Conservation (phyloP, 1,284 basidiomycete genomes). For the Ustilago bromivora region DNA sequence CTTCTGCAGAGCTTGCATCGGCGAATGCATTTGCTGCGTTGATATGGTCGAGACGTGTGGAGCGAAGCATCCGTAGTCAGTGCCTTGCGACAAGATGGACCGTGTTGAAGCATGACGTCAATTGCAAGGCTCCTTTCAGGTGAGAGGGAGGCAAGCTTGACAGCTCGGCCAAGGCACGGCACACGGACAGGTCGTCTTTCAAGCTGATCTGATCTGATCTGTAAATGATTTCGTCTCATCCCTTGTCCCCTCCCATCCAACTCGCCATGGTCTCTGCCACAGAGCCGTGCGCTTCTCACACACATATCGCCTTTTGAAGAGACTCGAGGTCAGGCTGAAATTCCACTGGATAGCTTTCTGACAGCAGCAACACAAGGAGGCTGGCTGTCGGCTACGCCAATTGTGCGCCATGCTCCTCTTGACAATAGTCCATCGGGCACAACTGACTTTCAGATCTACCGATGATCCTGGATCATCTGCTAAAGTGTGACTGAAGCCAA, state of each 20-base stretch:
- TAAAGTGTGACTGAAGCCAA: not conserved
- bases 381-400: slow-evolving; percentile 3
- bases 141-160: not conserved
- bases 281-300: slow-evolving; percentile 2
- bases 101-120: too few species aligned
- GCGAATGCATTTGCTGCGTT: not conserved
- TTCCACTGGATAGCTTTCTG: not conserved
- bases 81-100: too few species aligned
- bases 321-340: too few species aligned
- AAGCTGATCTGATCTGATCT: not conserved
- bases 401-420: not conserved
- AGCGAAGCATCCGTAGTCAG: too few species aligned
- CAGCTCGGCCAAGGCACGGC: not conserved
- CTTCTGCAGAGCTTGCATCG: slow-evolving; percentile 11
- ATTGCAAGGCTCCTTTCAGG: not conserved
- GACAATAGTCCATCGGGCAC: slow-evolving; percentile 7
- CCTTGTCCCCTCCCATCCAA: slow-evolving; percentile 3
- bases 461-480: not conserved
- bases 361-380: not conserved
- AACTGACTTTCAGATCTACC: slow-evolving; percentile 6
- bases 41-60: too few species aligned
- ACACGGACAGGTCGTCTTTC: not conserved
- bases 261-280: slow-evolving; percentile 5
- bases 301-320: not conserved
- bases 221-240: not conserved